Evolutionary conservation across 805 yeast genomes (phyloP).

Genomic region (Zygosaccharomyces rouxii): DNA sequence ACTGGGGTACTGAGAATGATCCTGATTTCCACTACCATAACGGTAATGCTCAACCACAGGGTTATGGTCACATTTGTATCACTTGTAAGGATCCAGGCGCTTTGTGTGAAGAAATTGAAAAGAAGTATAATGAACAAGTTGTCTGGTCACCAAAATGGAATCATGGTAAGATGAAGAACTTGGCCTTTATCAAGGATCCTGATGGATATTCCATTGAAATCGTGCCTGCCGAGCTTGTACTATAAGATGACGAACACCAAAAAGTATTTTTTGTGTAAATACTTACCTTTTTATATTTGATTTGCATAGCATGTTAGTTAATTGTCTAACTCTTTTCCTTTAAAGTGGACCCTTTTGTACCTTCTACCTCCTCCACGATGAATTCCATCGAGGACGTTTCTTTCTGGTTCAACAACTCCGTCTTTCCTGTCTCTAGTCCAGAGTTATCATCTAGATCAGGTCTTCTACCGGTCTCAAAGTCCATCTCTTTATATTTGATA

Average conservation of each 20-base stretch:
- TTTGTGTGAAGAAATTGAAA: slow-evolving; percentile 45
- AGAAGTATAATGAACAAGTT: slow-evolving; percentile 44
- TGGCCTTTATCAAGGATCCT: slow-evolving; percentile 81
- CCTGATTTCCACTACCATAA: slow-evolving; percentile 70
- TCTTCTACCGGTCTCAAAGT: slow-evolving; percentile 50
- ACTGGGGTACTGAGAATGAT: slow-evolving; percentile 91
- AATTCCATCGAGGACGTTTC: background rate
- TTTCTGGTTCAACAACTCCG: background rate
- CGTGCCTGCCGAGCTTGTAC: slow-evolving; percentile 39
- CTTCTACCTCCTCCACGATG: background rate
- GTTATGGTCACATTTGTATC: slow-evolving; percentile 83
- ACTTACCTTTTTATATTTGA: background rate
- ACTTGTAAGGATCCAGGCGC: slow-evolving; percentile 54
- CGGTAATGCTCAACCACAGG: slow-evolving; percentile 75
- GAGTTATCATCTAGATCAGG: slow-evolving; percentile 31
- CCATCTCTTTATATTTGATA: slow-evolving; percentile 43
- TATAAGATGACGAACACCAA: slow-evolving; percentile 2
- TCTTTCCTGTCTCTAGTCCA: slow-evolving; percentile 1
- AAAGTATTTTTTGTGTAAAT: background rate
- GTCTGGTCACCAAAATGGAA: slow-evolving; percentile 58
- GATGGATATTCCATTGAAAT: slow-evolving; percentile 86
- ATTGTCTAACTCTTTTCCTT: background rate
- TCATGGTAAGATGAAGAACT: slow-evolving; percentile 49
- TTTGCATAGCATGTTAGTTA: background rate
- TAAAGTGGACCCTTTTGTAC: background rate